Conservation (phyloP, 2,329 filamentous ascomycete species). For the Apiospora pterosperma region DNA sequence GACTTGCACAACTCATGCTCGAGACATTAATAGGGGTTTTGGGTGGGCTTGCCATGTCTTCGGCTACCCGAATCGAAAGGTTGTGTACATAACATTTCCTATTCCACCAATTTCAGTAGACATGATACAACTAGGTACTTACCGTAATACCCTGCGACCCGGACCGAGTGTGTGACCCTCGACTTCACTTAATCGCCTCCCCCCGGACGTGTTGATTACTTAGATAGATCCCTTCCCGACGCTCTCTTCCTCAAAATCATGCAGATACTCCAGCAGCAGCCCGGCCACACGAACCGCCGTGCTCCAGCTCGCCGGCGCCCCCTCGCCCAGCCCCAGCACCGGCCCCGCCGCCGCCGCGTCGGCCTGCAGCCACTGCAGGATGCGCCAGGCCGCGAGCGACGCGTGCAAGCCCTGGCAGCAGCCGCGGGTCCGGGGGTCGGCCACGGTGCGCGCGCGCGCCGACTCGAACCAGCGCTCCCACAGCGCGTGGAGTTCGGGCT, state of each 20-base stretch:
- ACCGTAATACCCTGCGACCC: too few species aligned
- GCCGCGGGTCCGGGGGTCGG: not conserved
- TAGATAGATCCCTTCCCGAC: too few species aligned
- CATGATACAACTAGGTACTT: too few species aligned
- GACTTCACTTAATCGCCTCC: too few species aligned
- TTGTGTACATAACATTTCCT: too few species aligned
- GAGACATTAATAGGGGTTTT: too few species aligned
- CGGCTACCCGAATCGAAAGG: too few species aligned
- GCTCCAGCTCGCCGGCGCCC: not conserved
- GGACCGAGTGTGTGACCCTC: too few species aligned
- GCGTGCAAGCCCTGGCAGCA: not conserved
- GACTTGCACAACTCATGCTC: too few species aligned
- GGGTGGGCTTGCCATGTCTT: too few species aligned
- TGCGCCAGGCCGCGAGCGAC: not conserved
- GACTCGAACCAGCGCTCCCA: not conserved
- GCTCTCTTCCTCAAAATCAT: not conserved
- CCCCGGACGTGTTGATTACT: too few species aligned
- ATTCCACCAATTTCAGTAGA: too few species aligned
- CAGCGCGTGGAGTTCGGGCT: not conserved
- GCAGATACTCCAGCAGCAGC: not conserved
- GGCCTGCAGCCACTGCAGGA: not conserved
- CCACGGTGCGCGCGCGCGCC: not conserved
- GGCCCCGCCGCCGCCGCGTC: not conserved
- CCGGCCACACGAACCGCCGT: not conserved
- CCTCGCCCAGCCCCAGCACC: not conserved